Evolutionary conservation across 305 asterid species (phyloP), one percentile per base, ranked within the genome.

Genomic region (Solanum aculeatissimum): DNA sequence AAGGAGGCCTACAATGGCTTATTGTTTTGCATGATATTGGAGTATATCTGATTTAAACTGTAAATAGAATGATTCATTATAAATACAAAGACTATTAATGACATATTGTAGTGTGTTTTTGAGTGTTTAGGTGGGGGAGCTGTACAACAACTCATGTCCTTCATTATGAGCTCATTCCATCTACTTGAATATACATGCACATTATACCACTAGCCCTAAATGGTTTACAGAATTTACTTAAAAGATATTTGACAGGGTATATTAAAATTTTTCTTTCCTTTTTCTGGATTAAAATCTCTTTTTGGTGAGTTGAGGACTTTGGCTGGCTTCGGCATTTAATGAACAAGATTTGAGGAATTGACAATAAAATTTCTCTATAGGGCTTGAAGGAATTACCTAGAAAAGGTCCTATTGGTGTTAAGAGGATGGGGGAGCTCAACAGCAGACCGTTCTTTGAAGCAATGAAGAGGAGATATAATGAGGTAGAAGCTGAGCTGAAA

Each of bases 401-500:
- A 58, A 85, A 85, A 84, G 69, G 90, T 86, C 86, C 86, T 83
- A 89, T 94, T 86, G 95, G 98, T 63, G 91, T 95, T 25, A 94
- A 94, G 89, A 92, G 98, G 85, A 93, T 97, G 98, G 99, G 99
- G 83, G 99, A 95, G 86, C 97, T 95, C 29, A 91, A 97, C 83
- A 89, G 63, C 86, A 91, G 91, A 87, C 98, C 98, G 54, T 97
- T 97, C 87, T 92, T 78, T 51, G 94, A 91, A 49, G 97, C 92
- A 83, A 92, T 97, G 97, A 95, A 92, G 88, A 92, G 91, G 89
- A 97, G 88, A 88, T 94, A 97, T 80, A 89, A 55, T 70, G 96
- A 92, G 72, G 88, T 86, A 11, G 97, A 95, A 85, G 97, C 98
- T 68, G 95, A 93, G 75, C 97, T 94, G 83, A 92, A 86, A 87